phyloP scores from a whole-genome alignment of 148 eudicot genomes.

The Cornus controversa region DNA sequence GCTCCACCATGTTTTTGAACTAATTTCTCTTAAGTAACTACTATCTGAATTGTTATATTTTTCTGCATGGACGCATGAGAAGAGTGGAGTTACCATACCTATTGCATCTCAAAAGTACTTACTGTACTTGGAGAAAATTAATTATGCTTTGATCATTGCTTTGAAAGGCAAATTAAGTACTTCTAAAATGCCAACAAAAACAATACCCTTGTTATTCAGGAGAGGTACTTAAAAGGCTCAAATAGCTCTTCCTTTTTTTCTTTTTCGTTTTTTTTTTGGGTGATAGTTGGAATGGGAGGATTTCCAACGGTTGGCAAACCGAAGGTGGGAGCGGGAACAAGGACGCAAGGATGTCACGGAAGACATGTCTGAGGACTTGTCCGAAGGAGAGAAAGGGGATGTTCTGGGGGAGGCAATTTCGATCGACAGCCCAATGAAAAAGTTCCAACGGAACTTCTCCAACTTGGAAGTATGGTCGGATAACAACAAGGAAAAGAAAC shows the following conservation, averaged over 20 bases:
- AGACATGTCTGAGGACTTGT: constrained; percentile 66
- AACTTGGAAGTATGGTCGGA: constrained; percentile 61
- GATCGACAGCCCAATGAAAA: constrained; percentile 48
- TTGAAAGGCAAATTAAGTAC: not conserved
- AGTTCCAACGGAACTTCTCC: constrained; percentile 41
- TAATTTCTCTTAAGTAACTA: not conserved
- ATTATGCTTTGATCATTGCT: not conserved
- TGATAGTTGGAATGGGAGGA: constrained; percentile 69
- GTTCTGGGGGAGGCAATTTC: constrained; percentile 31
- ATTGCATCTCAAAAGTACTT: not conserved
- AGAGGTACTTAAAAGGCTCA: not conserved
- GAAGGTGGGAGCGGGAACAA: constrained; percentile 61
- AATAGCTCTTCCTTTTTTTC: not conserved
- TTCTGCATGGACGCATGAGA: not conserved
- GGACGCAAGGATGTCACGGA: constrained; percentile 64
- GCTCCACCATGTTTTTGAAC: no score
- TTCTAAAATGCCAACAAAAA: not conserved
- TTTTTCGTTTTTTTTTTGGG: not conserved
- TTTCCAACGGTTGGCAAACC: constrained; percentile 43
- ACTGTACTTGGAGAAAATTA: no score
- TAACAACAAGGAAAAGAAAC: constrained; percentile 62
- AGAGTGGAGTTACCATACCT: not conserved
- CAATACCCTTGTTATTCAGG: not conserved
- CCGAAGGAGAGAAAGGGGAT: constrained; percentile 71
- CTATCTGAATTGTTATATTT: not conserved